Conservation (phyloP, 2,329 filamentous ascomycete genomes). For the Hypoxylon rubiginosum region DNA sequence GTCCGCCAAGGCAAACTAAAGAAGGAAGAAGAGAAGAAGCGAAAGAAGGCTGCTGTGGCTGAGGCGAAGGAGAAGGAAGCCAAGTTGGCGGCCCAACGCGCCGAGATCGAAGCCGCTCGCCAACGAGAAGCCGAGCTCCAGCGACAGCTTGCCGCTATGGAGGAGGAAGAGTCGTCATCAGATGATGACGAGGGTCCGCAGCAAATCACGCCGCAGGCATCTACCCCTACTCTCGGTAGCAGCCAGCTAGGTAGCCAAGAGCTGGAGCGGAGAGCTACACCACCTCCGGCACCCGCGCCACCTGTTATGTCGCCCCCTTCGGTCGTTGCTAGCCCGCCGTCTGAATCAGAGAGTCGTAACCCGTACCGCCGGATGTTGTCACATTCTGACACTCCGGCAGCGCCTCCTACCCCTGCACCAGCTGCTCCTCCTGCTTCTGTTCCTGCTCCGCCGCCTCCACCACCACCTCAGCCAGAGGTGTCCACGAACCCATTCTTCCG, state of each 20-base stretch:
- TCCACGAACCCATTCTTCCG: constrained; percentile 98
- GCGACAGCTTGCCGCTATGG: constrained; percentile 82
- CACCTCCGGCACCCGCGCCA: constrained; percentile 64
- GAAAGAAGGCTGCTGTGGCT: constrained; percentile 87
- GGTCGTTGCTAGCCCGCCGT: constrained; percentile 66
- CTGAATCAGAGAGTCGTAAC: constrained; percentile 87
- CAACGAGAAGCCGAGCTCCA: constrained; percentile 92
- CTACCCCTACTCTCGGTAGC: constrained; percentile 67
- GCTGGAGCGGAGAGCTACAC: constrained; percentile 64
- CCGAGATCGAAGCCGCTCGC: constrained; percentile 91
- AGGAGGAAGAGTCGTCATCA: constrained; percentile 81
- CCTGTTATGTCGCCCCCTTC: constrained; percentile 64
- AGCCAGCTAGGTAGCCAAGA: constrained; percentile 68
- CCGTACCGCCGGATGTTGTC: constrained; percentile 94
- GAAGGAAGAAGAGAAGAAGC: constrained; percentile 96
- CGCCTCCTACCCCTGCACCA: constrained; percentile 57
- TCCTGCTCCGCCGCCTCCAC: constrained; percentile 56
- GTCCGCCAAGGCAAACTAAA: constrained; percentile 93
- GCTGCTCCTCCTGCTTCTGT: constrained; percentile 61
- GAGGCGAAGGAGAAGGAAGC: constrained; percentile 91
- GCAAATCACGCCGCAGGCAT: constrained; percentile 74
- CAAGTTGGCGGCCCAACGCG: constrained; percentile 84
- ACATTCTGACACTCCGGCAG: constrained; percentile 69
- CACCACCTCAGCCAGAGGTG: constrained; percentile 63
- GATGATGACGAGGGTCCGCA: constrained; percentile 84